Evolutionary conservation across 192 early-diverging fungal species (phyloP), one percentile per base, ranked within the genome.

Genomic region (Geranomyces variabilis): DNA sequence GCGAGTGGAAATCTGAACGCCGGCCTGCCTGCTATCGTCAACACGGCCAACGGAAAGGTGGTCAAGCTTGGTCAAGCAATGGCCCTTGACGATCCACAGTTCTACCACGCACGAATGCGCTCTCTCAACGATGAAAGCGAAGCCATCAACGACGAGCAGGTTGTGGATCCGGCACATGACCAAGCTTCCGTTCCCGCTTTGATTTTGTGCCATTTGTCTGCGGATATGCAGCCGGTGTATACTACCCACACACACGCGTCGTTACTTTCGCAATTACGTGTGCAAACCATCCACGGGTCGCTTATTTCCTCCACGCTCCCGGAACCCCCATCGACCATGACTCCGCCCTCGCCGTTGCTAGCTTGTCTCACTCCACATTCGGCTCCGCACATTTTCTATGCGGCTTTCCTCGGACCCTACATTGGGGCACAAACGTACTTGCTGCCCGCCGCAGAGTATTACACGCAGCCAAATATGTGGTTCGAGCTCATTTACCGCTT

Each of bases 401-500:
- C 82, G 45, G 55, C 75, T 21, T 60, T 85, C 36, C 24, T 88
- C 29, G 85, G 85, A 41, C 45, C 86, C 29, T 88, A 80, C 19
- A 77, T 77, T 14, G 90, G 89, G 26, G 85, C 82, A 51, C 77
- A 78, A 21, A 91, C 91, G 24, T 73, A 91, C 56, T 73, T 90
- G 47, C 79, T 93, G 51, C 75, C 89, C 55, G 80, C 83, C n/a
- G 60, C 77, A 2, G 91, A 92, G 45, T 92, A 78, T 28, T 77
- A 79, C 31, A 7, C 22, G 2, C 12, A 4, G 24, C 86, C 89
- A n/a, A 60, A 80, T 17, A 75, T 92, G 31, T 92, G 86, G 77
- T 92, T 94, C 64, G 93, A 94, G 61, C 81, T 84, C 33, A 66
- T 92, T 15, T 85, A 91, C 71, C 80, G 86, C 45, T 87, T 91